Evolutionary conservation across 768 basidiomycete species (phyloP).

Genomic region (Hericium erinaceus): DNA sequence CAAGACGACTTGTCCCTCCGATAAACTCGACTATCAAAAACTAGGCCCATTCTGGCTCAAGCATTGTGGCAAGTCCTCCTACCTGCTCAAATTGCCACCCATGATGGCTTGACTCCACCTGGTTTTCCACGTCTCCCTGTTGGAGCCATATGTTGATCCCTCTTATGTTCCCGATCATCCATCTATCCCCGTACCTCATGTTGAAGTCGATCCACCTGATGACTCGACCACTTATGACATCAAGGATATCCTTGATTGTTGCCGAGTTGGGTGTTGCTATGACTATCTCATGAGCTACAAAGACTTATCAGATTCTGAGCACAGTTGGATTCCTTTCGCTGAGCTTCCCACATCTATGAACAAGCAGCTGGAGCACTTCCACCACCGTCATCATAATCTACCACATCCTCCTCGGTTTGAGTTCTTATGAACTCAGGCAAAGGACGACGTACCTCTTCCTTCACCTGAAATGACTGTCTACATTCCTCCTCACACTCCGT

Average conservation of each 20-base stretch:
- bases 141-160: conserved; percentile 20
- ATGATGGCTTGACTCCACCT: conserved; percentile 26
- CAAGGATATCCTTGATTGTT: conserved; percentile 21
- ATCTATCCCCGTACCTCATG: background rate
- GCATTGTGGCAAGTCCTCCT: conserved; percentile 16
- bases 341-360: conserved; percentile 24
- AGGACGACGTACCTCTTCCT: background rate
- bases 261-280: conserved; percentile 26
- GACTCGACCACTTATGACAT: conserved; percentile 16
- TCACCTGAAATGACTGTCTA: background rate
- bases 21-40: background rate
- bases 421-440: background rate
- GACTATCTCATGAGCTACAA: conserved; percentile 27
- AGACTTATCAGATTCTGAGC: conserved; percentile 19
- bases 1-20: background rate
- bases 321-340: conserved; percentile 27
- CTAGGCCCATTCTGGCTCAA: conserved; percentile 1
- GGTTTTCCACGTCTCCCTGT: conserved; percentile 30
- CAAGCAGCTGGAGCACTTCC: conserved; percentile 25
- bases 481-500: background rate
- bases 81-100: conserved; percentile 22
- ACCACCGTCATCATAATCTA: conserved; percentile 23
- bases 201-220: conserved; percentile 5
- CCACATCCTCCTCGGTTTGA: conserved; percentile 22
- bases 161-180: conserved; percentile 24